Percentiles rank a stretch among this genome's conserved stretches.
Evolutionary conservation across 2,329 filamentous ascomycete genomes (phyloP).

Genomic region (Dichotomopilus funicola): DNA sequence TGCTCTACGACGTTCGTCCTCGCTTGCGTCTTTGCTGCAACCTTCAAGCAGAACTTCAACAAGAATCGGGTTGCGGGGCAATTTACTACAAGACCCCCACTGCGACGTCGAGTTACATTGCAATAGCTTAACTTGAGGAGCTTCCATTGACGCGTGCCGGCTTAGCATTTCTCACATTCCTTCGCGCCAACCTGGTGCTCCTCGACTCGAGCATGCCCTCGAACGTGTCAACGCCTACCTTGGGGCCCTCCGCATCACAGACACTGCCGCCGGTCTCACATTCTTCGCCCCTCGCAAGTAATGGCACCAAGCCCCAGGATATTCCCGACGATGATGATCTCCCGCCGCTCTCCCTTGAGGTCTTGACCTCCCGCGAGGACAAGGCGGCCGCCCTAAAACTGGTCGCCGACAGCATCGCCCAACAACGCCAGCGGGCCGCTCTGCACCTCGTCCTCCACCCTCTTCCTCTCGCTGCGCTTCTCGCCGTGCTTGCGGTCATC

Average conservation of each 20-base stretch:
- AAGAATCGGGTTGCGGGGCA: background rate
- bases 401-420: constrained; percentile 73
- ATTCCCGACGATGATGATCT: constrained; percentile 43
- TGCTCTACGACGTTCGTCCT: background rate
- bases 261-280: constrained; percentile 9
- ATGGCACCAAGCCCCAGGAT: constrained; percentile 2
- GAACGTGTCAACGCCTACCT: constrained; percentile 57
- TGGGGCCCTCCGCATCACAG: constrained; percentile 46
- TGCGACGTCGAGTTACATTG: constrained; percentile 17
- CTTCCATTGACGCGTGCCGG: background rate
- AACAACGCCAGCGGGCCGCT: constrained; percentile 67
- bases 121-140: background rate
- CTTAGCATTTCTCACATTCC: constrained; percentile 74
- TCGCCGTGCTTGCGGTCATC: constrained; percentile 36
- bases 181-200: constrained; percentile 73
- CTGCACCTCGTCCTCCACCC: constrained; percentile 59
- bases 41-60: background rate
- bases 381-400: constrained; percentile 63
- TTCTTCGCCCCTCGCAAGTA: background rate
- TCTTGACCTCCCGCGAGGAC: constrained; percentile 49
- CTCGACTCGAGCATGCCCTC: constrained; percentile 55
- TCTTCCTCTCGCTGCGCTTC: constrained; percentile 43
- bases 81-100: constrained; percentile 3
- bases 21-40: background rate
- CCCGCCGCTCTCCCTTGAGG: constrained; percentile 57